Percentiles rank a stretch among this genome's conserved stretches.
phyloP scores from a whole-genome alignment of 2,329 filamentous ascomycete species.

The Fusarium sp. region DNA sequence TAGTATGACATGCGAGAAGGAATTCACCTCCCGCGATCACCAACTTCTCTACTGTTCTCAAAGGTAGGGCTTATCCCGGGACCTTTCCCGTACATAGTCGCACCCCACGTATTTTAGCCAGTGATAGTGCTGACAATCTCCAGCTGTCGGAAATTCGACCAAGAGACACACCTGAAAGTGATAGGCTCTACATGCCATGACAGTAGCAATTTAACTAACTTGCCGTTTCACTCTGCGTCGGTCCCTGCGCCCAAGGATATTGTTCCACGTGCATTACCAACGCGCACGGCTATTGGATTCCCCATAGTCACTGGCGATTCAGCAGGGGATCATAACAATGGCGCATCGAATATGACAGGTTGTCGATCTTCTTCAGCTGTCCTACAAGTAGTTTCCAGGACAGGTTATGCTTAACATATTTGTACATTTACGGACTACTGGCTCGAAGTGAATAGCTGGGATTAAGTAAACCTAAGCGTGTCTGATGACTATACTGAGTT shows the following conservation, averaged over 20 bases:
- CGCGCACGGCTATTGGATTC: neutral
- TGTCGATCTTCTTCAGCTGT: neutral
- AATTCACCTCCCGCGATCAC: neutral
- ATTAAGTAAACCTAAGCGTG: too few relatives aligned
- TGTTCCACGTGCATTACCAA: neutral
- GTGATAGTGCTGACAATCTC: neutral
- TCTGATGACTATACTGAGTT: too few relatives aligned
- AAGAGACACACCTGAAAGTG: neutral
- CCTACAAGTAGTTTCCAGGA: neutral
- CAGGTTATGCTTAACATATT: neutral
- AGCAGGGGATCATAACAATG: neutral
- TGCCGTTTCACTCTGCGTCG: neutral
- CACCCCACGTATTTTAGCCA: neutral
- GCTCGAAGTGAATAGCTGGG: too few relatives aligned
- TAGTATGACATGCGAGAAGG: constrained; percentile 3
- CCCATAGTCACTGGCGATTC: neutral
- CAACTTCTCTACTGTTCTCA: neutral
- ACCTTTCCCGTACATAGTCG: neutral
- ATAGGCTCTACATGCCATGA: too few relatives aligned
- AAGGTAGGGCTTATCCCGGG: neutral
- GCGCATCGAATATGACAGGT: neutral
- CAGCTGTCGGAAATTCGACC: neutral
- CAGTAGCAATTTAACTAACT: neutral
- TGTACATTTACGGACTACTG: neutral
- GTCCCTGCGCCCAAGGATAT: neutral